Evolutionary conservation across 805 yeast genomes (phyloP).

Genomic region (Wickerhamiella siamensis): DNA sequence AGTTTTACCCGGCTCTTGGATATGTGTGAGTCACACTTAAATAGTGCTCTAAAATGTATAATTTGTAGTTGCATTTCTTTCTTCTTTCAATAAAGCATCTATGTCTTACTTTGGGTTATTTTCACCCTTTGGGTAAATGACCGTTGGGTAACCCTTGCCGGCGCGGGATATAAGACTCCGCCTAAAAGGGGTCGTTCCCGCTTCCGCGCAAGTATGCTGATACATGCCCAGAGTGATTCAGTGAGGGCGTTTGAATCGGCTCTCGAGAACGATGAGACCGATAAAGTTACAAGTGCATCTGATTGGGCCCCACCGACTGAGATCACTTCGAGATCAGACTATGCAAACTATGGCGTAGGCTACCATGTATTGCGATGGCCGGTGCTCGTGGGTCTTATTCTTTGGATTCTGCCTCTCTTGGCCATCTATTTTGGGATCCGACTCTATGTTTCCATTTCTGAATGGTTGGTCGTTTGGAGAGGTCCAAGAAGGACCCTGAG

Average conservation of each 20-base stretch:
- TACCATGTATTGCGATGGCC: slow-evolving; percentile 53
- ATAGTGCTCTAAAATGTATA: no score
- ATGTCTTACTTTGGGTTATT: no score
- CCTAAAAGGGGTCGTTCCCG: no score
- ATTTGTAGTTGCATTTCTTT: no score
- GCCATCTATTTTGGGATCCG: slow-evolving; percentile 39
- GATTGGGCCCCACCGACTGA: slow-evolving; percentile 14
- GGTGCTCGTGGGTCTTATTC: slow-evolving; percentile 34
- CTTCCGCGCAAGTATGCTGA: neutral
- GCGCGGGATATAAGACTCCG: no score
- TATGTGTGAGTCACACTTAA: no score
- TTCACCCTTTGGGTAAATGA: no score
- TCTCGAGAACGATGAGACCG: slow-evolving; percentile 10
- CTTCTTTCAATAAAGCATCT: no score
- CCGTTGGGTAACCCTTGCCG: no score
- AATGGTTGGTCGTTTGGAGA: slow-evolving; percentile 43
- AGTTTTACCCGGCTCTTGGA: neutral
- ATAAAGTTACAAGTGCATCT: slow-evolving; percentile 18
- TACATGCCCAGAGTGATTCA: slow-evolving; percentile 1
- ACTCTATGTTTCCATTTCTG: slow-evolving; percentile 47
- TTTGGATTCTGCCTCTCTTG: slow-evolving; percentile 42
- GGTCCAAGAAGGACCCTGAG: slow-evolving; percentile 41
- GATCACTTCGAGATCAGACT: neutral
- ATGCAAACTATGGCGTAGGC: slow-evolving; percentile 25
- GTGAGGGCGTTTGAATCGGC: slow-evolving; percentile 10